Conservation (phyloP, 345 rosid genomes). For the Rhizophora apiculata region DNA sequence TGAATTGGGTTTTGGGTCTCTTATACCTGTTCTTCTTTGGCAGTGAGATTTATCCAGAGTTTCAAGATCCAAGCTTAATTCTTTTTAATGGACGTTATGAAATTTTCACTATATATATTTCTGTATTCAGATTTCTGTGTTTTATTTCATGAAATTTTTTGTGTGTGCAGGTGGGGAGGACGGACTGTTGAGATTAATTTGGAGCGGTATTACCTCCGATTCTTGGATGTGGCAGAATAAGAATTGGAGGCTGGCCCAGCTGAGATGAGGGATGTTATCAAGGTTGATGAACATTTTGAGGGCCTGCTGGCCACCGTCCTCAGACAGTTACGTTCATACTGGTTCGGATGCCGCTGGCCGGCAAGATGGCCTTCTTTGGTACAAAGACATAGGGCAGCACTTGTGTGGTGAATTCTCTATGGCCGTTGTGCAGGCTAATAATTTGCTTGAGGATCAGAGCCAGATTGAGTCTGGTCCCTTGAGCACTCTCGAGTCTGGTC, state of each 20-base stretch:
- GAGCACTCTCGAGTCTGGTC: conserved; percentile 30
- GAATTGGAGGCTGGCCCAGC: conserved; percentile 36
- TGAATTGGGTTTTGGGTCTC: conserved; percentile 19
- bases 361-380: conserved; percentile 38
- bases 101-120: not conserved
- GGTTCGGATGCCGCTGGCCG: conserved; percentile 34
- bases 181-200: conserved; percentile 17
- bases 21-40: not conserved
- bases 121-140: conserved; percentile 1
- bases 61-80: conserved; percentile 1
- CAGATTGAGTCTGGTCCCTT: conserved; percentile 32
- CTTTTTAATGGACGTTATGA: not conserved
- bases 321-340: conserved; percentile 14
- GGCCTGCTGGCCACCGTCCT: conserved; percentile 37
- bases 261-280: conserved; percentile 43
- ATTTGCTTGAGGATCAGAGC: conserved; percentile 35
- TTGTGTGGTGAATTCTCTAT: conserved; percentile 32
- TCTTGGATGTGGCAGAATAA: conserved; percentile 43
- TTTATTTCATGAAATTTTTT: not conserved
- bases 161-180: conserved; percentile 25
- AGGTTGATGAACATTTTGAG: conserved; percentile 34
- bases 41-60: not conserved
- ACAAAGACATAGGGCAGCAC: conserved; percentile 36
- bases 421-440: conserved; percentile 36
- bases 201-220: conserved; percentile 34